Base-by-base conservation (phyloP, 2,329 filamentous ascomycete genomes). In the Drechslerella dactyloides region DNA sequence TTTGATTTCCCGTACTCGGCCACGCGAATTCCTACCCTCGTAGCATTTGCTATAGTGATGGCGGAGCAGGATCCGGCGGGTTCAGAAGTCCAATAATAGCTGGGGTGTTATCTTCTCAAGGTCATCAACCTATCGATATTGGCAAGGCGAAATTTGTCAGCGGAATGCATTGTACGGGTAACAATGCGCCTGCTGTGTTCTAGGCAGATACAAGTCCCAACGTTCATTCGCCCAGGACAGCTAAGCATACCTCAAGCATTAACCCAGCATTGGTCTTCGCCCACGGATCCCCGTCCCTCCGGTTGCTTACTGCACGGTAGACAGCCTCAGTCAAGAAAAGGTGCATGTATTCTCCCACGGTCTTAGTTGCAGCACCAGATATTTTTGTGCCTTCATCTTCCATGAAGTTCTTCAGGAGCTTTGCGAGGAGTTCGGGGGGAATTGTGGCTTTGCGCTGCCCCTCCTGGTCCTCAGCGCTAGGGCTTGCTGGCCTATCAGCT, bases 1-100 rank as follows among this genome's bases (percentile, higher is more conserved):
- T 51, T 51, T 51, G 15, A 21, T 51, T 51, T 27, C 46, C 8
- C 11, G 11, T 51, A 21, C 15, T 51, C 19, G 46, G 8, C 42
- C 11, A 21, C 3, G 46, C n/a, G 15, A 13, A 13, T 42, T 15
- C 13, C 37, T 42, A 17, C 3, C 4, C 37, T 15, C 37, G n/a
- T 42, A 42, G 37, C 37, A 17, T 15, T 42, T 13, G 37, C 37
- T 13, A 42, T 42, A 15, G n/a, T 15, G 37, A 42, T 42, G 37
- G 40, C 15, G 24, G 5, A 54, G n/a, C 35, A 24, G 10, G 23
- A 5, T 19, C 30, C 46, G 53, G 53, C 35, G 46, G 11, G 23
- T n/a, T 52, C 42, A 70, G 37, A 70, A 70, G 58, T 70, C 66
- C 57, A 70, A 70, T 70, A 70, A 70, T 70, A 70, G 55, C 27